Base-by-base conservation (phyloP, 495 filamentous ascomycete species). In the Cercophora samala region DNA sequence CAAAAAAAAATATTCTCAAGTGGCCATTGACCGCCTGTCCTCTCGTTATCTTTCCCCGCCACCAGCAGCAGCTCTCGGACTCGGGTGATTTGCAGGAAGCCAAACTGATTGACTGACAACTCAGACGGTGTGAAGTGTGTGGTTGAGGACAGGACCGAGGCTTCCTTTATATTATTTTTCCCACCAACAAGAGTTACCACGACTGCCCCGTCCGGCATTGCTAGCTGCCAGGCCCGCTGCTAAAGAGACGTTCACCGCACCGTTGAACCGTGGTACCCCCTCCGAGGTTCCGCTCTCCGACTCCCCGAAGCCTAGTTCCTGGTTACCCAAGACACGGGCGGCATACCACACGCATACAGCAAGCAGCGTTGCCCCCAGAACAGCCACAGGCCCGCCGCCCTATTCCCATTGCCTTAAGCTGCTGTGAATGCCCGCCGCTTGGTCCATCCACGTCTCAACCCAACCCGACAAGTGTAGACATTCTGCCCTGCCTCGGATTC, bases 401-500 rank as follows among this genome's bases (percentile, higher is more conserved):
- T 46, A 46, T 46, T 46, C 9, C 37, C 37, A 46, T 29, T 29
- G 13, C 37, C 9, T 46, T 46, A 46, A 46, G 37, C 37, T 46
- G 11, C 37, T 46, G 37, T 46, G 37, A 46, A 46, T 46, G 37
- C 37, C 37, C 37, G 37, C 37, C 37, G 0, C 0, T 13, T 46
- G 6, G 0, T 46, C 37, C 37, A 46, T 46, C 11, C 29, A 32
- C 37, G 37, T 46, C 37, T 46, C 37, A 46, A 46, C 37, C 37
- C 37, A 46, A 46, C 37, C 37, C 37, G 37, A 46, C 37, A 46
- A 46, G 37, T 46, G 5, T 4, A 9, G 37, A 11, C 5, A 46
- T 46, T 46, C 37, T 46, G 37, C 37, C 37, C 22, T 56, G 54
- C 54, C 22, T 56, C 54, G 54, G 54, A 56, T 56, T 56, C 54